phyloP scores from a whole-genome alignment of 495 filamentous ascomycete species.

The Penicillium verhagenii region DNA sequence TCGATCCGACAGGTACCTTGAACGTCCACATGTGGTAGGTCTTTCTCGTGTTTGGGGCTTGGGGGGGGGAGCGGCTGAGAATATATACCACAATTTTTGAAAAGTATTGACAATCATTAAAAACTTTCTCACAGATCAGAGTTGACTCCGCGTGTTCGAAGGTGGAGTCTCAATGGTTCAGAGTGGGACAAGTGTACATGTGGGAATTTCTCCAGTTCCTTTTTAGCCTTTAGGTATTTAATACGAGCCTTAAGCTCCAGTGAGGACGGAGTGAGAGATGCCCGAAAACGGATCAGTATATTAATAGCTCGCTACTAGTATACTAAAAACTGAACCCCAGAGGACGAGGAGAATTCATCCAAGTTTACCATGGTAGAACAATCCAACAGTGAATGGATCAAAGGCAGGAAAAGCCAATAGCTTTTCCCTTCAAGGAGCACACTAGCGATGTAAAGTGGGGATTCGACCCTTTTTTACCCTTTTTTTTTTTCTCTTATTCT shows the following conservation, averaged over 20 bases:
- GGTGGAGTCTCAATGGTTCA: background rate
- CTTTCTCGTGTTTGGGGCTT: background rate
- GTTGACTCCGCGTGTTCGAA: background rate
- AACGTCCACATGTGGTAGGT: background rate
- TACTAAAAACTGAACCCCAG: too few species aligned
- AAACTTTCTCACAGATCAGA: background rate
- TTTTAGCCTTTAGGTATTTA: background rate
- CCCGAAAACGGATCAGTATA: background rate
- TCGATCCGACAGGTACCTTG: background rate
- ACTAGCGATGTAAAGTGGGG: constrained; percentile 10
- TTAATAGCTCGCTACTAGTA: background rate
- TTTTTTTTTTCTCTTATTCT: background rate
- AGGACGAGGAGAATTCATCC: too few species aligned
- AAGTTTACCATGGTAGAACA: too few species aligned
- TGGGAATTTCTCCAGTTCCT: background rate
- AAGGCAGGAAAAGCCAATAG: background rate
- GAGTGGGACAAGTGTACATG: background rate
- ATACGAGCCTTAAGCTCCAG: background rate
- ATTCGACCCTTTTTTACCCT: background rate
- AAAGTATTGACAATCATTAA: too few species aligned
- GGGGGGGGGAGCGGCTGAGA: background rate
- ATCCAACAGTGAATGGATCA: too few species aligned
- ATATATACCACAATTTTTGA: background rate
- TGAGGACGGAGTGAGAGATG: background rate
- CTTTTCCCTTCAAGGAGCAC: background rate